Conservation (phyloP, 2,329 filamentous ascomycete species). For the Aspergillus ibericus region DNA sequence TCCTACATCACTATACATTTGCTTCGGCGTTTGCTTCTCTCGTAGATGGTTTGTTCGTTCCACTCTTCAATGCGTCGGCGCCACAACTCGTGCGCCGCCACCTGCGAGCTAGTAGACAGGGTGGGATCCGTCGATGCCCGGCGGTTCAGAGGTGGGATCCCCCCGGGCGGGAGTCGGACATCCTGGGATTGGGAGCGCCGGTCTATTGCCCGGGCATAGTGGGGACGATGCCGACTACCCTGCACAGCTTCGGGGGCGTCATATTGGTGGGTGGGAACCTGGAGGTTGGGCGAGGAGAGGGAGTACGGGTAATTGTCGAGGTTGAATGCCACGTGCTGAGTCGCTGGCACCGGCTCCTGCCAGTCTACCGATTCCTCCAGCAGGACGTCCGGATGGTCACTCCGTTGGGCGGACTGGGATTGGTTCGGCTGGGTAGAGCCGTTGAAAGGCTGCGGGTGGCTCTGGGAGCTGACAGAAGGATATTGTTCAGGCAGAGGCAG, state of each 20-base stretch:
- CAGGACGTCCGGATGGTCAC: background rate
- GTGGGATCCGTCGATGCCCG: slow-evolving; percentile 37
- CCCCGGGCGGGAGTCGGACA: slow-evolving; percentile 8
- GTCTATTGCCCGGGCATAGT: slow-evolving; percentile 12
- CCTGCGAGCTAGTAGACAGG: slow-evolving; percentile 25
- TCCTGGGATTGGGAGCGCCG: slow-evolving; percentile 23
- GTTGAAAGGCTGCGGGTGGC: background rate
- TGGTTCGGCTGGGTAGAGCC: background rate
- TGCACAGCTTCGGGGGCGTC: slow-evolving; percentile 21
- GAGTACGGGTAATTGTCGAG: slow-evolving; percentile 31
- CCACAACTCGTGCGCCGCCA: slow-evolving; percentile 37
- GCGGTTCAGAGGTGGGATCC: slow-evolving; percentile 20
- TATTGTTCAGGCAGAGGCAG: background rate
- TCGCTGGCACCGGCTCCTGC: slow-evolving; percentile 14
- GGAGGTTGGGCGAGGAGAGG: slow-evolving; percentile 36
- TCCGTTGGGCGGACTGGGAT: background rate
- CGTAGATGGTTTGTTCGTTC: slow-evolving; percentile 40
- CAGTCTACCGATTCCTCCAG: slow-evolving; percentile 2
- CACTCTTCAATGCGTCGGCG: slow-evolving; percentile 41
- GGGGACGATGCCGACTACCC: slow-evolving; percentile 18
- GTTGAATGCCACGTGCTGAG: slow-evolving; percentile 4
- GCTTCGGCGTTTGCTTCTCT: slow-evolving; percentile 34
- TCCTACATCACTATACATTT: slow-evolving; percentile 43
- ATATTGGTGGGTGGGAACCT: slow-evolving; percentile 23
- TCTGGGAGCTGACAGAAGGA: background rate